phyloP scores from a whole-genome alignment of 2,329 filamentous ascomycete genomes.

The Penicillium italicum region DNA sequence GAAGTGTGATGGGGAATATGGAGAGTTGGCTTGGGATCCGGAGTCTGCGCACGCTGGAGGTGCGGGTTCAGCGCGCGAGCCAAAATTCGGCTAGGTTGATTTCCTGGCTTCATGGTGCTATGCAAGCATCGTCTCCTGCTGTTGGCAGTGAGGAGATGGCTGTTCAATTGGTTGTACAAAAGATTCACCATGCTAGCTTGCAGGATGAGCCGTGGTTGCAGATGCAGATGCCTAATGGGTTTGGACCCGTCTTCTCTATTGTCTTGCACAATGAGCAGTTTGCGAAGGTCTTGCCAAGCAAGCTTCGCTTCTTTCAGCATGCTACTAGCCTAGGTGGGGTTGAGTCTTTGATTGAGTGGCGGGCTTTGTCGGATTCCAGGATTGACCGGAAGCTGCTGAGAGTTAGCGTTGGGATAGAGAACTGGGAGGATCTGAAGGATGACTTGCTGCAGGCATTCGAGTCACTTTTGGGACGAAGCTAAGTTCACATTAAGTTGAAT shows the following conservation, averaged over 20 bases:
- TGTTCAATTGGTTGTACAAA: conserved; percentile 54
- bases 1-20: conserved; percentile 77
- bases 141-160: conserved; percentile 32
- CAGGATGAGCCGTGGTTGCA: conserved; percentile 68
- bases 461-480: background rate
- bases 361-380: conserved; percentile 73
- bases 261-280: conserved; percentile 56
- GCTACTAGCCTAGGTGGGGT: conserved; percentile 91
- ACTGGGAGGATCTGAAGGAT: conserved; percentile 72
- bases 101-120: conserved; percentile 56
- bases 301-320: conserved; percentile 81
- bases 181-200: conserved; percentile 74
- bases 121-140: background rate
- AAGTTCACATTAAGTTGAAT: background rate
- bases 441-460: conserved; percentile 55
- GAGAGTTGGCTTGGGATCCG: conserved; percentile 89
- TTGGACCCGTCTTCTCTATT: conserved; percentile 81
- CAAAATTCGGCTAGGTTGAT: conserved; percentile 66
- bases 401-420: conserved; percentile 82
- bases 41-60: conserved; percentile 75
- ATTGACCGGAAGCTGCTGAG: conserved; percentile 71
- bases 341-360: conserved; percentile 95
- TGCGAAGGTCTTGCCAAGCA: conserved; percentile 69
- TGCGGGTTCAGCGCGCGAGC: conserved; percentile 73
- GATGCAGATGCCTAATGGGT: conserved; percentile 87